A percentile compares a stretch with the other conserved stretches of the same genome.
These are phyloP conservation scores for Coemansia sp. DNA, from an alignment of 192 early-diverging fungal genomes.

Conservation along the genomic window DNA sequence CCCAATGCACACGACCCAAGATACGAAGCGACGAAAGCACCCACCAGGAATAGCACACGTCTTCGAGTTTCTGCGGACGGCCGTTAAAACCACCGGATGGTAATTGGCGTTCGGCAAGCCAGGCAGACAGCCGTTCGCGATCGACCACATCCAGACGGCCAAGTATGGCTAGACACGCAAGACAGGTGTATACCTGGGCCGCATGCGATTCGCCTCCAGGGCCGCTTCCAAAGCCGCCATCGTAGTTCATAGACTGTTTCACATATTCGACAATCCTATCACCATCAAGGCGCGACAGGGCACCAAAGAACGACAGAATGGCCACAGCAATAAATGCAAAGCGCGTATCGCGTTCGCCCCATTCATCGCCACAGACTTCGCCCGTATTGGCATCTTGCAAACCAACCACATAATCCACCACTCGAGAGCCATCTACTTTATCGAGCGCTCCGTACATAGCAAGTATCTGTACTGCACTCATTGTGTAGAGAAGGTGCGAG, in stretches of 20 bases:
- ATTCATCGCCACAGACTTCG: slow-evolving; percentile 86
- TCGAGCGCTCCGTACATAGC: slow-evolving; percentile 80
- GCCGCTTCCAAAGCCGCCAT: slow-evolving; percentile 90
- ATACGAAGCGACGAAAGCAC: slow-evolving; percentile 85
- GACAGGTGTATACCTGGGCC: slow-evolving; percentile 89
- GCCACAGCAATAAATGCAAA: slow-evolving; percentile 88
- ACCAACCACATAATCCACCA: slow-evolving; percentile 64
- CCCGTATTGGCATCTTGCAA: slow-evolving; percentile 67
- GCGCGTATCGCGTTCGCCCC: slow-evolving; percentile 93
- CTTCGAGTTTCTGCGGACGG: slow-evolving; percentile 92
- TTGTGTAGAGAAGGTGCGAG: slow-evolving; percentile 86
- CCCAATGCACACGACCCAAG: slow-evolving; percentile 81
- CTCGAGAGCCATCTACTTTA: slow-evolving; percentile 62
- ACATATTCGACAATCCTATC: slow-evolving; percentile 73
- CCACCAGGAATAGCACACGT: slow-evolving; percentile 99
- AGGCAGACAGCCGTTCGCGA: slow-evolving; percentile 80
- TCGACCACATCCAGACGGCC: slow-evolving; percentile 76
- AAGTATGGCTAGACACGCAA: slow-evolving; percentile 85
- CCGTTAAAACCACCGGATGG: slow-evolving; percentile 92
- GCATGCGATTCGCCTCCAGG: slow-evolving; percentile 93
- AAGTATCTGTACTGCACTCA: slow-evolving; percentile 88
- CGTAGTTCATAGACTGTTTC: slow-evolving; percentile 83
- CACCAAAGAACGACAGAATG: slow-evolving; percentile 71
- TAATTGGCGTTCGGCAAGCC: slow-evolving; percentile 93
- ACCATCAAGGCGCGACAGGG: slow-evolving; percentile 65